Evolutionary conservation across 208 protist species (phyloP).

Genomic region (Leishmania major): DNA sequence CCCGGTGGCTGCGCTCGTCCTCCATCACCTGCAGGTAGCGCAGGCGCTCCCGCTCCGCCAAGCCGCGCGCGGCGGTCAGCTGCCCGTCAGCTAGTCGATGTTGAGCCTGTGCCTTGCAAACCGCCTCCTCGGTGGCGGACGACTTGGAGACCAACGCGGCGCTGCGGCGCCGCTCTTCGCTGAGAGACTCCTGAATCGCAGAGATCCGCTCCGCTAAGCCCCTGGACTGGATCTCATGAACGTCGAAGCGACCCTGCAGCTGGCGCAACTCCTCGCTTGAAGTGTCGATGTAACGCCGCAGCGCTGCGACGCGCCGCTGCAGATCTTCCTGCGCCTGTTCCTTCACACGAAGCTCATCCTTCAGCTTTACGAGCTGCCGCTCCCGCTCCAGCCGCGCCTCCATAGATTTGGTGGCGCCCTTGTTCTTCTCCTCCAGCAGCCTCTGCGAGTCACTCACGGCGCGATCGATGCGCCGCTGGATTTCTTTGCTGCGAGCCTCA

Average conservation of each 20-base stretch:
- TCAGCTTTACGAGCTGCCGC: constrained; percentile 47
- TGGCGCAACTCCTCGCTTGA: constrained; percentile 68
- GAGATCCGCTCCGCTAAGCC: constrained; percentile 39
- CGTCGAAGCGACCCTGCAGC: constrained; percentile 45
- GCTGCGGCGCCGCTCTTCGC: constrained; percentile 55
- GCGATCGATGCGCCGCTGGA: constrained; percentile 71
- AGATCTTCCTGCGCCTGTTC: constrained; percentile 78
- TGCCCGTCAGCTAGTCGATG: constrained; percentile 36
- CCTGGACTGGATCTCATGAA: constrained; percentile 51
- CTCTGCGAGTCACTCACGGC: constrained; percentile 60
- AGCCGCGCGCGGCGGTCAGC: constrained; percentile 44
- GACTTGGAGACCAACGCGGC: constrained; percentile 41
- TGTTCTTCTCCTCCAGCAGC: constrained; percentile 65
- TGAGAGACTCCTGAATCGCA: constrained; percentile 41
- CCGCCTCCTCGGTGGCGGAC: constrained; percentile 36
- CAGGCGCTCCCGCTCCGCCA: constrained; percentile 58
- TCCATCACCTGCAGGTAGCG: constrained; percentile 70
- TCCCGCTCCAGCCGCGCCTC: constrained; percentile 41
- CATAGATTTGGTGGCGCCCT: constrained; percentile 33
- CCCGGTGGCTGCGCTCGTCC: constrained; percentile 63
- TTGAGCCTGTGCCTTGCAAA: constrained; percentile 44
- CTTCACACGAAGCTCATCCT: constrained; percentile 52
- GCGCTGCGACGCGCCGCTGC: constrained; percentile 64
- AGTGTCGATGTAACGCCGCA: constrained; percentile 59
- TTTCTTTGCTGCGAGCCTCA: constrained; percentile 56